These are phyloP conservation scores for Metschnikowia peoriensis DNA, from an alignment of 805 yeast genomes.

Conservation along the genomic window DNA sequence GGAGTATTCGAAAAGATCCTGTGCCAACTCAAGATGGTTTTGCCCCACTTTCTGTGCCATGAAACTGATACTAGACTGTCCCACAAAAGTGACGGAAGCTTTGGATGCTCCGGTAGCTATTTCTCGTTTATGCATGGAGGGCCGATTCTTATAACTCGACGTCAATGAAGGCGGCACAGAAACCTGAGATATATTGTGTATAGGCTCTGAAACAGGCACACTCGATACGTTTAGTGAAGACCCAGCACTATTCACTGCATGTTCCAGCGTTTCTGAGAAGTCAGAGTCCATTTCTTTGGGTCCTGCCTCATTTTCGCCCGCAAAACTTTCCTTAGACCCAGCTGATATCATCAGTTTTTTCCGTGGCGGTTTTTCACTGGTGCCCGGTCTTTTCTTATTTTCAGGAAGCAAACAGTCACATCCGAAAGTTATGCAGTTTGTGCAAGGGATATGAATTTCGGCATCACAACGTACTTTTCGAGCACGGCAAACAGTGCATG, in stretches of 20 bases:
- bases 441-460: slow-evolving; percentile 48
- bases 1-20: slow-evolving; percentile 36
- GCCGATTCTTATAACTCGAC: slow-evolving; percentile 39
- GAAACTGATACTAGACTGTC: slow-evolving; percentile 50
- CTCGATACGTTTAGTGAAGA: neutral
- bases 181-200: slow-evolving; percentile 41
- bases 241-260: neutral
- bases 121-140: slow-evolving; percentile 37
- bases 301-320: neutral
- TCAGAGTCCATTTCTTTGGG: neutral
- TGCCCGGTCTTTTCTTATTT: slow-evolving; percentile 43
- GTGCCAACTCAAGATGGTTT: slow-evolving; percentile 46
- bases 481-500: slow-evolving; percentile 75
- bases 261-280: neutral
- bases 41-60: slow-evolving; percentile 47
- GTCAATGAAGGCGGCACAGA: slow-evolving; percentile 44
- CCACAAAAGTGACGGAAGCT: slow-evolving; percentile 48
- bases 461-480: slow-evolving; percentile 82
- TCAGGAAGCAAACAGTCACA: slow-evolving; percentile 71
- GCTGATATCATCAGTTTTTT: neutral
- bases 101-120: slow-evolving; percentile 20
- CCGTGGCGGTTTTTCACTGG: slow-evolving; percentile 13
- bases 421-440: slow-evolving; percentile 71
- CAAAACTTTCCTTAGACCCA: neutral
- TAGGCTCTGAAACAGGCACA: slow-evolving; percentile 27